Percentiles rank a stretch among this genome's conserved stretches.
Evolutionary conservation across 306 rosid genomes (phyloP).

Genomic region (Alnus glutinosa): DNA sequence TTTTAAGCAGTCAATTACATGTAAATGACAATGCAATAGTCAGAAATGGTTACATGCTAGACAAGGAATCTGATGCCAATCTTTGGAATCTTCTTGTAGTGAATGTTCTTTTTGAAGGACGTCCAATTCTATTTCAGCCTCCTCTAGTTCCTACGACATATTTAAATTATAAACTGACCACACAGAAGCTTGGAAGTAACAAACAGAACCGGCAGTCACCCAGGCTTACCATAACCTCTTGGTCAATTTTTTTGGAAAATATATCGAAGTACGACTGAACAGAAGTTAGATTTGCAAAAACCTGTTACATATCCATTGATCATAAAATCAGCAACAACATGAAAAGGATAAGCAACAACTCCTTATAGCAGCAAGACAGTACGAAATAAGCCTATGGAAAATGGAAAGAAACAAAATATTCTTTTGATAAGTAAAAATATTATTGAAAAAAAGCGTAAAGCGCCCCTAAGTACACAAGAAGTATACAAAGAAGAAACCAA

Average conservation of each 20-base stretch:
- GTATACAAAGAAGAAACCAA: too few relatives aligned
- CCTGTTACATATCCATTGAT: conserved; percentile 45
- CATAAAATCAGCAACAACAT: conserved; percentile 22
- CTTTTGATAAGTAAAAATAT: too few relatives aligned
- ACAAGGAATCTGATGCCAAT: conserved; percentile 40
- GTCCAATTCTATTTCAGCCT: conserved; percentile 85
- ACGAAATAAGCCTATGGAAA: background rate
- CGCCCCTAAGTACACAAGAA: too few relatives aligned
- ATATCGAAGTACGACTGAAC: conserved; percentile 76
- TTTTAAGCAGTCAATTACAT: background rate
- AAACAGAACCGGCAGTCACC: conserved; percentile 27
- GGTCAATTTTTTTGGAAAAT: conserved; percentile 64
- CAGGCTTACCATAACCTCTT: conserved; percentile 63
- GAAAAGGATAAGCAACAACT: conserved; percentile 13
- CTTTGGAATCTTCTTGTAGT: conserved; percentile 46
- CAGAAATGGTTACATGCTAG: conserved; percentile 40
- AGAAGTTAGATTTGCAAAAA: conserved; percentile 72
- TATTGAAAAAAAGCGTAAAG: too few relatives aligned
- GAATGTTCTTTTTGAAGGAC: conserved; percentile 61
- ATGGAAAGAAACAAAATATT: background rate
- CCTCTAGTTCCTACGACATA: conserved; percentile 75
- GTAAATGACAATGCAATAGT: conserved; percentile 18
- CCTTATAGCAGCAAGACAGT: background rate
- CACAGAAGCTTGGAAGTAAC: conserved; percentile 4
- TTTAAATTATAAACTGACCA: conserved; percentile 26